Evolutionary conservation across 2,329 filamentous ascomycete species (phyloP), one percentile per base, ranked within the genome.

Genomic region (Claviceps africana): DNA sequence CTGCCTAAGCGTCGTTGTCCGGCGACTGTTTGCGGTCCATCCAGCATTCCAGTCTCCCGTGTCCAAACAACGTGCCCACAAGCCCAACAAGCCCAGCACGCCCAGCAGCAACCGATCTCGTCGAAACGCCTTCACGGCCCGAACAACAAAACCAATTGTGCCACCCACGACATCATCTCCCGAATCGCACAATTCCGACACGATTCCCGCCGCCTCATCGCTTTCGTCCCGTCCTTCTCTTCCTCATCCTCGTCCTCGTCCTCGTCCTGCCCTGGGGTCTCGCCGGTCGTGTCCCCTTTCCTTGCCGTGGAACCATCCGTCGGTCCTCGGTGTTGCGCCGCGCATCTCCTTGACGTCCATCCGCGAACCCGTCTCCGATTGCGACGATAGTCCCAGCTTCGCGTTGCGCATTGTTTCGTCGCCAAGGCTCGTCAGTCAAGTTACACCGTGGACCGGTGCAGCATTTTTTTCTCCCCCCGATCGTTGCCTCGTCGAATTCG

Each of bases 11-110:
- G n/a, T 51, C 37, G 44, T 52, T 49, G 31, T 45, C 17, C 6
- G 51, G 42, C 46, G 47, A 43, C 54, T 54, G 51, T 53, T 54
- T 55, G 49, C 55, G 51, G 54, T 42, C 35, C 53, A 40, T 31
- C 35, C 50, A 56, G 50, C 55, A 57, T 58, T 58, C 56, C 56
- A 55, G 56, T 49, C 48, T 21, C 11, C 22, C 30, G 43, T n/a
- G n/a, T n/a, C n/a, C n/a, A n/a, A n/a, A n/a, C n/a, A n/a, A n/a
- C n/a, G n/a, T n/a, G n/a, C n/a, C n/a, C n/a, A n/a, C n/a, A n/a
- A n/a, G n/a, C n/a, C n/a, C n/a, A n/a, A n/a, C n/a, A n/a, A n/a
- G n/a, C n/a, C n/a, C 42, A 44, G 40, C 43, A 44, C 31, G 47
- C 33, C 21, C 21, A 39, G 42, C 40, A 35, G 15, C 51, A 40